These are phyloP conservation scores for Dioscorea alata DNA, from an alignment of 106 monocot genomes.

Conservation along the genomic window DNA sequence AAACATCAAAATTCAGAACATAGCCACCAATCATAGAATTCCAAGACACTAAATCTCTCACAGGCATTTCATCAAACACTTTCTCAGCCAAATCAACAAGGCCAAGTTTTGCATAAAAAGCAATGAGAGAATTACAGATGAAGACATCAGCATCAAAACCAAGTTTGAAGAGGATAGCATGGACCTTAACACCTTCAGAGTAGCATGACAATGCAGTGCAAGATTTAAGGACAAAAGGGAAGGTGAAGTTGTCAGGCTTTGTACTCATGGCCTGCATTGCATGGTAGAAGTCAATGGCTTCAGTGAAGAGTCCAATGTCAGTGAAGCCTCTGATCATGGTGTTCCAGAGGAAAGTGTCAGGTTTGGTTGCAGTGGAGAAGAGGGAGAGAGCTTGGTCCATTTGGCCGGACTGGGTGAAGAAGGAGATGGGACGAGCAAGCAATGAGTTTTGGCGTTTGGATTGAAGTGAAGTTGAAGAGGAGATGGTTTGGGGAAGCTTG, in stretches of 20 bases:
- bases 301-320: constrained; percentile 19
- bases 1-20: constrained; percentile 28
- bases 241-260: constrained; percentile 57
- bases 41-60: constrained; percentile 67
- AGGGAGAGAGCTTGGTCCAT: constrained; percentile 33
- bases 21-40: constrained; percentile 66
- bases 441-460: constrained; percentile 10
- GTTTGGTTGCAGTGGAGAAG: constrained; percentile 28
- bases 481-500: not conserved
- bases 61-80: constrained; percentile 73
- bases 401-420: constrained; percentile 16
- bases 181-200: constrained; percentile 34
- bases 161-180: constrained; percentile 47
- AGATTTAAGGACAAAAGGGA: constrained; percentile 74
- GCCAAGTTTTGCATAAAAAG: constrained; percentile 50
- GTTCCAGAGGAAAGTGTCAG: constrained; percentile 56
- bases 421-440: constrained; percentile 20
- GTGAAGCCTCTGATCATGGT: constrained; percentile 63
- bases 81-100: constrained; percentile 34
- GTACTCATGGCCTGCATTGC: constrained; percentile 37
- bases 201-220: constrained; percentile 15
- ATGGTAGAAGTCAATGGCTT: constrained; percentile 49
- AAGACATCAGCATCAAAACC: constrained; percentile 62
- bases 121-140: constrained; percentile 68
- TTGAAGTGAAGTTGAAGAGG: not conserved